phyloP scores from a whole-genome alignment of 768 basidiomycete species.

The Termitomyces sp. region DNA sequence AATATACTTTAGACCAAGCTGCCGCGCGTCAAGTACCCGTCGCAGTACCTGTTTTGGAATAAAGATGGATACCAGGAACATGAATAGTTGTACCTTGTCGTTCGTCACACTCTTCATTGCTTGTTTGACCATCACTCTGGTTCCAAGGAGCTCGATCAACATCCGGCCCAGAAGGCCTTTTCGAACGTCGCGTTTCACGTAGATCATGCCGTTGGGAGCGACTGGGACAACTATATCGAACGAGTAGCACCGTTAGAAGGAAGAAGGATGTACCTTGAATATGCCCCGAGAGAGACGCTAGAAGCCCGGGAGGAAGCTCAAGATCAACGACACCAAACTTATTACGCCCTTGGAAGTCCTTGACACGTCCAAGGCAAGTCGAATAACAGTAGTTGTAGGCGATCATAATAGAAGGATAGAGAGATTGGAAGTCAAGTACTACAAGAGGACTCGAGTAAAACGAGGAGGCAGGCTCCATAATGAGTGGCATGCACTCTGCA shows the following conservation, averaged over 20 bases:
- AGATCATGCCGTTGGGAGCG: constrained; percentile 93
- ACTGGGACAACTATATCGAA: constrained; percentile 40
- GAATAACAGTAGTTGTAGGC: constrained; percentile 98
- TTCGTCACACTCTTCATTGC: constrained; percentile 80
- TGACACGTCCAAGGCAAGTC: constrained; percentile 86
- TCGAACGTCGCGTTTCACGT: constrained; percentile 79
- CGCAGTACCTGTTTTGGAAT: constrained; percentile 50
- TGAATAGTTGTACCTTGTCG: constrained; percentile 56
- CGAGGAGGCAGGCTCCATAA: constrained; percentile 91
- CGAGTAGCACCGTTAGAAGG: not conserved
- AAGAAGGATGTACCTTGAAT: constrained; percentile 54
- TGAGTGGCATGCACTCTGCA: constrained; percentile 91
- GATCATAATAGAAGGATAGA: constrained; percentile 98
- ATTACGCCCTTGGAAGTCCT: constrained; percentile 80
- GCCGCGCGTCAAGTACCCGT: constrained; percentile 82
- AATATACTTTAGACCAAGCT: constrained; percentile 91
- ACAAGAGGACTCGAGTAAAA: constrained; percentile 91
- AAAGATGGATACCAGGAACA: not conserved
- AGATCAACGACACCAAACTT: constrained; percentile 85
- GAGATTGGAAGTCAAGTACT: constrained; percentile 92
- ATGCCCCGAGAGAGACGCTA: constrained; percentile 68
- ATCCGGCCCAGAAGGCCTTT: constrained; percentile 86
- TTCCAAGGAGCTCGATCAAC: constrained; percentile 89
- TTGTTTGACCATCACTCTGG: constrained; percentile 96
- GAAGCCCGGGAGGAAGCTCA: constrained; percentile 56